A percentile compares a stretch with the other conserved stretches of the same genome.
Conservation (phyloP, 2,329 filamentous ascomycete genomes). For the Penicillium hesseltinei region DNA sequence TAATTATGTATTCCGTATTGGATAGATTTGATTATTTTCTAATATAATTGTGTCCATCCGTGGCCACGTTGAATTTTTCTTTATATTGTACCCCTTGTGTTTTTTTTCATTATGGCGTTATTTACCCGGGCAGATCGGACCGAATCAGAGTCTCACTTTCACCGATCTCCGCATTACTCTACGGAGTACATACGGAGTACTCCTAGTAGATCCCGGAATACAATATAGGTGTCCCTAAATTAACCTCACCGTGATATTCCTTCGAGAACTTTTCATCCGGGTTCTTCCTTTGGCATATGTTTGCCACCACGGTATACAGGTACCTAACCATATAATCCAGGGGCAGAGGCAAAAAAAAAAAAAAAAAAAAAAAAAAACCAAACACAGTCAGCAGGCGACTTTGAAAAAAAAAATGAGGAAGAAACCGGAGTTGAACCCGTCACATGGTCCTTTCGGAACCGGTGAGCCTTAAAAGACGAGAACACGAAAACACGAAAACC, state of each 20-base stretch:
- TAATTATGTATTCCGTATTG: background rate
- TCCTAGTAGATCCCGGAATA: no score
- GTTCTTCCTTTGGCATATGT: background rate
- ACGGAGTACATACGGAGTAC: no score
- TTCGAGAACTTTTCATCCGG: background rate
- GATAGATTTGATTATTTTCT: background rate
- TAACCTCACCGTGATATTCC: background rate
- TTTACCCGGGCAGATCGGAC: slow-evolving; percentile 19
- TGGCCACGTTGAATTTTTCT: slow-evolving; percentile 11
- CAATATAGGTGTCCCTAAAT: background rate
- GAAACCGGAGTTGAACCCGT: slow-evolving; percentile 19
- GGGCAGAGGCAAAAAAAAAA: background rate
- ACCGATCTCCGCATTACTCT: slow-evolving; percentile 11
- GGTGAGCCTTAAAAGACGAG: background rate
- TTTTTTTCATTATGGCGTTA: slow-evolving; percentile 8
- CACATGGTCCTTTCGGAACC: slow-evolving; percentile 10
- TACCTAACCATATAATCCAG: background rate
- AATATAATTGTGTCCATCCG: background rate
- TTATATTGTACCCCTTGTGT: background rate
- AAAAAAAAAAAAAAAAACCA: background rate
- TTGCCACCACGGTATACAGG: slow-evolving; percentile 17
- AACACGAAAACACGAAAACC: background rate
- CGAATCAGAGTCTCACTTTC: slow-evolving; percentile 5
- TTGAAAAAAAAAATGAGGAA: slow-evolving; percentile 20
- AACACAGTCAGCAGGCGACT: slow-evolving; percentile 12